Evolutionary conservation across 805 yeast species (phyloP).

Genomic region (Candida gorgasii): DNA sequence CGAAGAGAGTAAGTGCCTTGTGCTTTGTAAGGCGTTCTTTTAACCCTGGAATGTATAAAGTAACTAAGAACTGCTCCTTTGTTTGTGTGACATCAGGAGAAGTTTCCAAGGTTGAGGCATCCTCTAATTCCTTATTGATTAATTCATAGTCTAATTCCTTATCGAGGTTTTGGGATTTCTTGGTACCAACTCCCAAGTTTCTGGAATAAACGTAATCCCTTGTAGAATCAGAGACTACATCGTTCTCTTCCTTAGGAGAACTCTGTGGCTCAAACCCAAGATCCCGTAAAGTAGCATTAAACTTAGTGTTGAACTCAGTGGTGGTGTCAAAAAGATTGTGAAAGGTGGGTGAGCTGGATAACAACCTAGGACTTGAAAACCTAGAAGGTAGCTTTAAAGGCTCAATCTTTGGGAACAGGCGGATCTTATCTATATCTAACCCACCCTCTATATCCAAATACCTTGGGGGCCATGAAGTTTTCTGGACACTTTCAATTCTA

Average conservation of each 20-base stretch:
- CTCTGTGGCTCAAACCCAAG: constrained; percentile 1
- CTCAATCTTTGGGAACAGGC: no score
- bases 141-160: neutral
- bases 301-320: neutral
- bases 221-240: neutral
- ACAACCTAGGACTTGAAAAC: neutral
- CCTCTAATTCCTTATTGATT: neutral
- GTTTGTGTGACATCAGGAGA: neutral
- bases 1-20: no score
- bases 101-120: neutral
- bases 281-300: neutral
- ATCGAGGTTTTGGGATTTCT: neutral
- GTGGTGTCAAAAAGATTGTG: no score
- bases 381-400: no score
- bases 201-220: neutral
- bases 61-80: constrained; percentile 7
- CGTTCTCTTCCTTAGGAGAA: neutral
- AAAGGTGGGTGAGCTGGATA: constrained; percentile 2
- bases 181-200: neutral
- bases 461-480: no score
- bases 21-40: neutral
- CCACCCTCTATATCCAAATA: no score
- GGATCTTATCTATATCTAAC: no score
- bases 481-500: no score
- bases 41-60: neutral